These are phyloP conservation scores for Rhizophlyctis rosea DNA, from an alignment of 192 early-diverging fungal genomes.

Conservation along the genomic window DNA sequence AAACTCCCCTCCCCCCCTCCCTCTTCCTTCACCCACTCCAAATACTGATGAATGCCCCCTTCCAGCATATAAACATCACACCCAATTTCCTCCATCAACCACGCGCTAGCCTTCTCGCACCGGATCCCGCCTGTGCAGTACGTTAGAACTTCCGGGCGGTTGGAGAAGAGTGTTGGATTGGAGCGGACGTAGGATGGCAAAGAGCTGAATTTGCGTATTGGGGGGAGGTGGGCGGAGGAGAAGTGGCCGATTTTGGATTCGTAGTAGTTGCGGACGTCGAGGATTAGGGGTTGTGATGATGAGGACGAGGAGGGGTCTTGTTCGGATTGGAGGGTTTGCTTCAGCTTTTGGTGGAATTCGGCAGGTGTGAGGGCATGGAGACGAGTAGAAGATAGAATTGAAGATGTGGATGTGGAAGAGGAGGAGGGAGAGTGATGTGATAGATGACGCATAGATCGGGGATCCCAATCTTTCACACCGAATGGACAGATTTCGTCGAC, in stretches of 20 bases:
- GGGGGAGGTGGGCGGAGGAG: constrained; percentile 51
- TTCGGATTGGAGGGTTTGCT: not conserved
- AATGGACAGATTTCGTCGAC: constrained; percentile 68
- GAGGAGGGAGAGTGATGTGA: too few species aligned
- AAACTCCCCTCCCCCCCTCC: constrained; percentile 22
- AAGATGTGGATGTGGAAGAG: not conserved
- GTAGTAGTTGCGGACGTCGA: constrained; percentile 71
- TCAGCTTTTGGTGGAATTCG: not conserved
- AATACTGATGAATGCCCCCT: constrained; percentile 67
- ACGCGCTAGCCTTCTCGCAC: constrained; percentile 60
- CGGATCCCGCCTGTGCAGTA: constrained; percentile 67
- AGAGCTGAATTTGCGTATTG: constrained; percentile 63
- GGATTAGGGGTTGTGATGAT: constrained; percentile 17
- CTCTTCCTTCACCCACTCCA: constrained; percentile 59
- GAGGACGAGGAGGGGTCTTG: too few species aligned
- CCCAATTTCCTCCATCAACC: constrained; percentile 25
- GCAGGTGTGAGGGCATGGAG: not conserved
- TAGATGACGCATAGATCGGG: too few species aligned
- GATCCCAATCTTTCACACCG: constrained; percentile 29
- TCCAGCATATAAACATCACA: constrained; percentile 57
- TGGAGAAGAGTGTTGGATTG: constrained; percentile 31
- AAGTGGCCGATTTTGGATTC: constrained; percentile 64
- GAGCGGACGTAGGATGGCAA: constrained; percentile 56
- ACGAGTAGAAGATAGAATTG: constrained; percentile 1
- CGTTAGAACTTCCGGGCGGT: constrained; percentile 58